Conservation (phyloP, 805 yeast genomes). For the Cyberlindnera bimundalis region DNA sequence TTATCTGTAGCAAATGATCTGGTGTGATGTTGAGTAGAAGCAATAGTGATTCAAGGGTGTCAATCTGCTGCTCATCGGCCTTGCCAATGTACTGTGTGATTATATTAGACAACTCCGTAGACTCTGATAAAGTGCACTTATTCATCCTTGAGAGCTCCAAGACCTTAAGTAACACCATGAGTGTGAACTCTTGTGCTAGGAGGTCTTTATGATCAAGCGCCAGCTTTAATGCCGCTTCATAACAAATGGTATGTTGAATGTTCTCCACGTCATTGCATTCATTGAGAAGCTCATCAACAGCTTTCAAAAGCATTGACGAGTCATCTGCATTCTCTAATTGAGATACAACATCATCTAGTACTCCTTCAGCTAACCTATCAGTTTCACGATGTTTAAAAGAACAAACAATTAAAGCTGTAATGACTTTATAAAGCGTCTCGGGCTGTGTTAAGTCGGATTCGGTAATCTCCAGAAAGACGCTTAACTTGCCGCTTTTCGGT, state of each 20-base stretch:
- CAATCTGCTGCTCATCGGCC: neutral
- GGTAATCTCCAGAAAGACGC: too few relatives aligned
- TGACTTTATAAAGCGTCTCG: neutral
- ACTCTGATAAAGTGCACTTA: constrained; percentile 1
- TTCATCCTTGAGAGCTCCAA: neutral
- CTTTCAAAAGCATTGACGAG: neutral
- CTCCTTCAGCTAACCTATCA: neutral
- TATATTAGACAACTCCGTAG: neutral
- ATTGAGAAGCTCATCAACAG: neutral
- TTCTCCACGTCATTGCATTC: neutral
- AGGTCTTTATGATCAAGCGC: neutral
- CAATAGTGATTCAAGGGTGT: constrained; percentile 1
- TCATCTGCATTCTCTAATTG: neutral
- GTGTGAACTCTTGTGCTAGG: neutral
- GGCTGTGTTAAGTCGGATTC: too few relatives aligned
- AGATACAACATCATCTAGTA: neutral
- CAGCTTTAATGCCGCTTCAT: neutral
- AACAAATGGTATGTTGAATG: neutral
- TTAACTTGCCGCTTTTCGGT: too few relatives aligned
- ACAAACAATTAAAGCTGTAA: neutral
- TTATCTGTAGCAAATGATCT: constrained; percentile 8
- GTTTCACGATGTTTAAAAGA: neutral
- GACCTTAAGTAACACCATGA: neutral
- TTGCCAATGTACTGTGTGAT: constrained; percentile 1
- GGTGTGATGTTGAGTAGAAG: constrained; percentile 4